phyloP scores from a whole-genome alignment of 2,329 filamentous ascomycete species.

The Aspergillus neotritici region DNA sequence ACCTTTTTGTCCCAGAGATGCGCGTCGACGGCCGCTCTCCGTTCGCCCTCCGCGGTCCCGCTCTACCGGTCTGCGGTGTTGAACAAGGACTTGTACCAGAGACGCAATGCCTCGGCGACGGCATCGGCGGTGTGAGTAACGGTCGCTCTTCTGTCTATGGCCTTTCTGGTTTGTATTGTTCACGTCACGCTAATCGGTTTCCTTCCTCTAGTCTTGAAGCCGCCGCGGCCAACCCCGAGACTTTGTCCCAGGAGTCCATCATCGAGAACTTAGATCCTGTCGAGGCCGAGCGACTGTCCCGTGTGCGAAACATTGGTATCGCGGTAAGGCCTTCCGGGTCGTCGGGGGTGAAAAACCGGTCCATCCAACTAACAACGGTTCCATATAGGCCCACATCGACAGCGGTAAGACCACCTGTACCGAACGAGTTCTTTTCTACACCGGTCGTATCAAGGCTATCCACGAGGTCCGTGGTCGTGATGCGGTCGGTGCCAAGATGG shows the following conservation, averaged over 20 bases:
- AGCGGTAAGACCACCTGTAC: constrained; percentile 96
- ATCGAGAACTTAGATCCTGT: constrained; percentile 74
- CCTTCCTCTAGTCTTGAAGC: constrained; percentile 46
- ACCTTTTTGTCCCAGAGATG: constrained; percentile 35
- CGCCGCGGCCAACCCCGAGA: constrained; percentile 52
- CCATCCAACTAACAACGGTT: neutral
- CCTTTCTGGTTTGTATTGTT: neutral
- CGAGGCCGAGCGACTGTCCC: constrained; percentile 70
- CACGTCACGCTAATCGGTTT: constrained; percentile 3
- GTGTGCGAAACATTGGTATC: constrained; percentile 95
- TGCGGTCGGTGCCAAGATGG: constrained; percentile 96
- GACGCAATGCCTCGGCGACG: constrained; percentile 38
- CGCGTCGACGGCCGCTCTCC: constrained; percentile 33
- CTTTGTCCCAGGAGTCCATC: constrained; percentile 59
- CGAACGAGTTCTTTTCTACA: constrained; percentile 96
- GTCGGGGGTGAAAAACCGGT: too few relatives aligned
- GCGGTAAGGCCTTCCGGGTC: constrained; percentile 54
- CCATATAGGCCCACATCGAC: constrained; percentile 80
- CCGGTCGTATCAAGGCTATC: constrained; percentile 90
- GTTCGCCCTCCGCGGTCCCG: constrained; percentile 28
- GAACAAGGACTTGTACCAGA: constrained; percentile 39
- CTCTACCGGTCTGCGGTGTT: constrained; percentile 31
- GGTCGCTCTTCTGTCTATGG: neutral
- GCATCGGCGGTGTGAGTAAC: constrained; percentile 41
- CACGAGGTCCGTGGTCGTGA: constrained; percentile 90